Evolutionary conservation across 306 rosid genomes (phyloP), one percentile per base, ranked within the genome.

Genomic region (Sphenostylis stenocarpa): DNA sequence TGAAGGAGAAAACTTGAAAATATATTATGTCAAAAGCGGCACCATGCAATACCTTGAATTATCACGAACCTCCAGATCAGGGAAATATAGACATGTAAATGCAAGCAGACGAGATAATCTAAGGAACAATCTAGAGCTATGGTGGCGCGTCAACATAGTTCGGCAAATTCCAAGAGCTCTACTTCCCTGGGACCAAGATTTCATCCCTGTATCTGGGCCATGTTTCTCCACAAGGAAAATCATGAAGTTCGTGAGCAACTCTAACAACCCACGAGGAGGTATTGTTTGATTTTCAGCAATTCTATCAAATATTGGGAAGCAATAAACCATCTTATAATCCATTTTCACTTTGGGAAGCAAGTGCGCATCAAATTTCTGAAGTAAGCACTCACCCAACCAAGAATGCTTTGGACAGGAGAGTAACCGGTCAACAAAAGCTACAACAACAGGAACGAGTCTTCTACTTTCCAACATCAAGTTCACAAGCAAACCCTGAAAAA

Each of bases 11-110:
- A 56, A 51, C 31, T 26, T 41, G 39, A 34, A 67, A 73, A 49
- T 19, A 68, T 48, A 70, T 17, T 49, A 41, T 16, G 63, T 66
- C 55, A 34, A 29, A 71, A 17, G 64, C 57, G 36, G 58, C 62
- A 51, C 45, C 33, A 44, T 47, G 69, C 51, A 48, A 72, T 89
- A 95, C 98, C 97, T 95, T 71, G 98, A 91, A 89, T 85, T 92
- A 77, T 95, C 98, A 38, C 98, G 97, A 75, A 89, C 91, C 86
- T 95, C 98, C 88, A 95, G 68, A 86, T 95, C 98, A 77, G 98
- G 98, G 82, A 86, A 95, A 83, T 83, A 88, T 67, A 95, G 91
- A 77, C 97, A 90, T 44, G 91, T 85, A 68, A 89, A 95, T 72
- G 97, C 89, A 52, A 95, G 91, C 63, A 95, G 88, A 31, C 67